Base-by-base conservation (phyloP, 2,329 filamentous ascomycete species). In the Arthrobotrys entomopaga region DNA sequence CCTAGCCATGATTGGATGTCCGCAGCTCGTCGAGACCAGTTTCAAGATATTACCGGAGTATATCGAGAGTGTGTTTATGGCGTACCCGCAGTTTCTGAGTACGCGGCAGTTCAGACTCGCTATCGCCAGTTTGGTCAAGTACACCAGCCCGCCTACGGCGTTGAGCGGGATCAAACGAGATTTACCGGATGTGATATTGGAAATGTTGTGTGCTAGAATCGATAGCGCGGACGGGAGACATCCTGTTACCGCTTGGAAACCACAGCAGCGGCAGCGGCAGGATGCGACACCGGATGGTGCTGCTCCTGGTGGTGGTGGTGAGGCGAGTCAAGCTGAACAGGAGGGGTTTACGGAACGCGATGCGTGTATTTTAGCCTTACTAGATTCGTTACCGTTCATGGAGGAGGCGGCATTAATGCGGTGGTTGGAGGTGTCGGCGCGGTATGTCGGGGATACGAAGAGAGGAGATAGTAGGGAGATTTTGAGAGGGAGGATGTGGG, bases 61-160 rank as follows among this genome's bases (percentile, higher is more conserved):
- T 81, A 88, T 96, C 76, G 89, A 93, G 78, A 88, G 89, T 13
- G 85, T 97, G 0, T 91, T 96, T 79, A 84, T 86, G 19, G 89
- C 92, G 0, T 97, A 97, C 81, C 93, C 93, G 0, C 80, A 84
- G 0, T 90, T 90, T 70, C 87, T 97, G 19, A 93, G 91, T 0
- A 86, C 91, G 0, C 88, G 93, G 15, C 93, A 97, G 80, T 97
- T 97, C 83, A 87, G 93, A 29, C 85, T 97, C 8, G 93, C 93
- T 10, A 93, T 96, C 84, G 91, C 90, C 80, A 94, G 92, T 1
- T 84, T 97, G 52, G 87, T 96, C 81, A 90, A 90, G 78, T 89
- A 96, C 71, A 88, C 92, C 10, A 89, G 90, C 1, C 92, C 93
- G 1, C 93, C 93, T 0, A 92, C 91, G 42, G 86, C 88, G 0